Evolutionary conservation across 768 basidiomycete genomes (phyloP).

Genomic region (Cubamyces sp.): DNA sequence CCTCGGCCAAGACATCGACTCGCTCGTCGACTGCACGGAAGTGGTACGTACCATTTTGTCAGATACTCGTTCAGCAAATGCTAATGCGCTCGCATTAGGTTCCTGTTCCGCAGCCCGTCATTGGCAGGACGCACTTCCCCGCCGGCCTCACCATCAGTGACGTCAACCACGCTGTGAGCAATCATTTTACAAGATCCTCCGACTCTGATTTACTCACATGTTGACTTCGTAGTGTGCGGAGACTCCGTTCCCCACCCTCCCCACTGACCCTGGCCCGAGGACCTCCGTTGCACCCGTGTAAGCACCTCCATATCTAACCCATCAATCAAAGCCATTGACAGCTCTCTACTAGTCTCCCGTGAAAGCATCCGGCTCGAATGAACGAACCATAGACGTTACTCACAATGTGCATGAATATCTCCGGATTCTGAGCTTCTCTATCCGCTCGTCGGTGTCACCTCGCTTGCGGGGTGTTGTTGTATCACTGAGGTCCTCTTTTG

Average conservation of each 20-base stretch:
- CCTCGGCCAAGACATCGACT: constrained; percentile 10
- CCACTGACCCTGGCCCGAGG: constrained; percentile 36
- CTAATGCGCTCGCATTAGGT: not conserved
- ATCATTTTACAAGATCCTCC: not conserved
- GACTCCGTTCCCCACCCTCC: constrained; percentile 27
- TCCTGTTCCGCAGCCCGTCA: constrained; percentile 11
- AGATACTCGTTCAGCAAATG: not conserved
- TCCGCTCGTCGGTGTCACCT: not conserved
- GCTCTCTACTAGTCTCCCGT: not conserved
- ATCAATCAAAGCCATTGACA: not conserved
- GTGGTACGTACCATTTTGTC: constrained; percentile 1
- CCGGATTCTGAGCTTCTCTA: not conserved
- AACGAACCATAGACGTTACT: not conserved
- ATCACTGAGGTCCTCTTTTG: not conserved
- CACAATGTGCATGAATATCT: not conserved
- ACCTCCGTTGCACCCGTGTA: constrained; percentile 37
- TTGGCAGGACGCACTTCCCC: constrained; percentile 25
- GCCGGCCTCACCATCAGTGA: constrained; percentile 27
- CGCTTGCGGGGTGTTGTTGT: constrained; percentile 2
- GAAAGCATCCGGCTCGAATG: not conserved
- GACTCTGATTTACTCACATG: not conserved
- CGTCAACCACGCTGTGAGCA: constrained; percentile 30
- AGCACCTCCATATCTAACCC: constrained; percentile 13
- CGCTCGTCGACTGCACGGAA: constrained; percentile 21
- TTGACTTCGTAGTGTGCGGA: constrained; percentile 2